These are phyloP conservation scores for Starmera pachycereana DNA, from an alignment of 805 yeast genomes.

Conservation along the genomic window DNA sequence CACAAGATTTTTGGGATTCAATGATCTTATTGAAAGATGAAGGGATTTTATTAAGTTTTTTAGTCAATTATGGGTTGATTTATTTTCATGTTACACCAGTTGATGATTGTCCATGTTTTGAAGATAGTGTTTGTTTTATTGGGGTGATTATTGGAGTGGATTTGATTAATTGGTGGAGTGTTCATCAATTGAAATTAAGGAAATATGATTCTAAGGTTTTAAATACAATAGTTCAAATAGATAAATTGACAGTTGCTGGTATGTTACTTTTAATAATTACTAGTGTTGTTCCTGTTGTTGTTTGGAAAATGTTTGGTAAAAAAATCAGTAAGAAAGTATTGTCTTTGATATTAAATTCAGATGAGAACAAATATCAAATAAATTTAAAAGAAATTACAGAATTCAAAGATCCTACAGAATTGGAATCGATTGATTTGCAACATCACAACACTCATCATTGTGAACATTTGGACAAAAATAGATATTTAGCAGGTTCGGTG, in stretches of 20 bases:
- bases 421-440: background rate
- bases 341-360: conserved; percentile 40
- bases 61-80: conserved; percentile 38
- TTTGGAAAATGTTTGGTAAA: conserved; percentile 71
- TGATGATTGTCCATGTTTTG: conserved; percentile 94
- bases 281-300: conserved; percentile 52
- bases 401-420: background rate
- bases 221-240: conserved; percentile 16
- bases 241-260: conserved; percentile 8
- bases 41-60: conserved; percentile 27
- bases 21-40: conserved; percentile 22
- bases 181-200: conserved; percentile 11
- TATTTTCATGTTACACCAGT: conserved; percentile 74
- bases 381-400: too few species aligned
- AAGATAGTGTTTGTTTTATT: conserved; percentile 86
- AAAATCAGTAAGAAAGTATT: conserved; percentile 50
- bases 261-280: conserved; percentile 23
- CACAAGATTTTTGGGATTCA: conserved; percentile 36
- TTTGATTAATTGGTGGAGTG: conserved; percentile 20
- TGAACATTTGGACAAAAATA: conserved; percentile 14
- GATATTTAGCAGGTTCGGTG: conserved; percentile 27
- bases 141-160: conserved; percentile 85
- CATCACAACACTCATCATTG: background rate
- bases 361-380: too few species aligned
- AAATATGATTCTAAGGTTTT: conserved; percentile 2